Base-by-base conservation (phyloP, 1,284 basidiomycete genomes). In the Ustilago hordei region DNA sequence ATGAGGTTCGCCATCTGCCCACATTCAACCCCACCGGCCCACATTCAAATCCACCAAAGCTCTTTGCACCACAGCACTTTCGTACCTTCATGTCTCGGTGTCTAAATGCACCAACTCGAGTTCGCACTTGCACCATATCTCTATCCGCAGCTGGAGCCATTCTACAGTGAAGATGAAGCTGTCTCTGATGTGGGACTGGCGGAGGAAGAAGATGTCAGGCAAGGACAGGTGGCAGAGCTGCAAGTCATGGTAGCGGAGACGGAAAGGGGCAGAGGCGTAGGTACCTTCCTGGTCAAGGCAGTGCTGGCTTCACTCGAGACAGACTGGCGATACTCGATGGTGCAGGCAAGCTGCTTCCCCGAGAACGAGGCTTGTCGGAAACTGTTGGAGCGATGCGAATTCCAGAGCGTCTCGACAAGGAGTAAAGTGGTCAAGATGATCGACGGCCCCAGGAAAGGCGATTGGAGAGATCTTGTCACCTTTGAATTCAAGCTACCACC, bases 201-300 rank as follows among this genome's bases (percentile, higher is more conserved):
- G 13, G 38, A 17, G 6, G 34, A 11, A 4, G 45, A 31, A 23
- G 67, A 64, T 15, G 66, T 50, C 5, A 50, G 69, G 17, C 41
- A 57, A n/a, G 71, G 68, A 6, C 47, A 60, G 32, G 35, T 60
- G 0, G 58, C 58, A 19, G 72, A 75, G 45, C 13, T 78, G 1
- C 69, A 68, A 41, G 45, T 78, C 34, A 72, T 69, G 64, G 72
- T 78, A 3, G 76, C 72, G 3, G 62, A 69, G 5, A 45, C 64
- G 3, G 76, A 75, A n/a, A 34, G 76, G 17, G 32, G 35, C 2
- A 47, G 45, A 35, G 76, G 76, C 3, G 55, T 75, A 0, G 76
- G 62, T 3, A 28, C n/a, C 0, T 57, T 70, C 15, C 54, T 78
- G 2, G 47, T 78, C 47, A 57, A 64, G 1, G 56, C 72, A 1